A percentile compares a stretch with the other conserved stretches of the same genome.
Evolutionary conservation across 2,329 filamentous ascomycete genomes (phyloP).

Genomic region (Pseudophaeomoniella oleicola): DNA sequence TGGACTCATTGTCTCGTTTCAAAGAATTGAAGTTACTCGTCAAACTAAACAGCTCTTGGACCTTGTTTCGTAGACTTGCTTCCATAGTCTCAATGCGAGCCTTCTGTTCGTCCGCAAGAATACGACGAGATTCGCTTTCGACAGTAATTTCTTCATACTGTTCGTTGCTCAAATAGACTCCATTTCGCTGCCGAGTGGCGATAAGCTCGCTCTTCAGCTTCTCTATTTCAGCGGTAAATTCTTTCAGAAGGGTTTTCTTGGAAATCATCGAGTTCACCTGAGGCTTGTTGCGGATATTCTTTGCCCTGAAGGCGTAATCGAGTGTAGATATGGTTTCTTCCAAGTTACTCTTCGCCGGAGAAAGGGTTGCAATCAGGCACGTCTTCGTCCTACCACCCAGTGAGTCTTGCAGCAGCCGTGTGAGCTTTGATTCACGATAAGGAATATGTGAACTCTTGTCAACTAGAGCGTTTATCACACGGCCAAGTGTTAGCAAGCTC

Average conservation of each 20-base stretch:
- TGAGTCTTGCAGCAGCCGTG: constrained; percentile 86
- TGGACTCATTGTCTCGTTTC: constrained; percentile 79
- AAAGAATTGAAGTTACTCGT: constrained; percentile 77
- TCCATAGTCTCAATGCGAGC: constrained; percentile 91
- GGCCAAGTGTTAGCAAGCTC: constrained; percentile 81
- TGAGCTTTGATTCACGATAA: constrained; percentile 88
- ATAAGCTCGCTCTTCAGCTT: constrained; percentile 89
- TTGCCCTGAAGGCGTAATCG: constrained; percentile 93
- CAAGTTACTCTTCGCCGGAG: constrained; percentile 83
- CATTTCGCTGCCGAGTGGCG: constrained; percentile 81
- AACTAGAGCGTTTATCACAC: constrained; percentile 94
- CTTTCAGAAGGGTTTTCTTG: constrained; percentile 80
- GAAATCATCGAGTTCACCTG: constrained; percentile 85
- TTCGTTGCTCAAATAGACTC: constrained; percentile 83
- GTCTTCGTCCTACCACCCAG: constrained; percentile 92
- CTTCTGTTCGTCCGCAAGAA: constrained; percentile 80
- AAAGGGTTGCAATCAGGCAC: constrained; percentile 95
- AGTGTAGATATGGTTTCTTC: constrained; percentile 97
- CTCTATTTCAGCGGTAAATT: constrained; percentile 87
- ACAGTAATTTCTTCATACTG: constrained; percentile 81
- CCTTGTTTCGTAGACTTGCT: constrained; percentile 76
- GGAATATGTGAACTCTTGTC: constrained; percentile 85
- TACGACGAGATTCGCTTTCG: constrained; percentile 80
- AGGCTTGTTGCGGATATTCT: constrained; percentile 97
- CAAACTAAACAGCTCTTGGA: constrained; percentile 77